Conservation (phyloP, 257 asterid genomes). For the Penstemon eatonii region DNA sequence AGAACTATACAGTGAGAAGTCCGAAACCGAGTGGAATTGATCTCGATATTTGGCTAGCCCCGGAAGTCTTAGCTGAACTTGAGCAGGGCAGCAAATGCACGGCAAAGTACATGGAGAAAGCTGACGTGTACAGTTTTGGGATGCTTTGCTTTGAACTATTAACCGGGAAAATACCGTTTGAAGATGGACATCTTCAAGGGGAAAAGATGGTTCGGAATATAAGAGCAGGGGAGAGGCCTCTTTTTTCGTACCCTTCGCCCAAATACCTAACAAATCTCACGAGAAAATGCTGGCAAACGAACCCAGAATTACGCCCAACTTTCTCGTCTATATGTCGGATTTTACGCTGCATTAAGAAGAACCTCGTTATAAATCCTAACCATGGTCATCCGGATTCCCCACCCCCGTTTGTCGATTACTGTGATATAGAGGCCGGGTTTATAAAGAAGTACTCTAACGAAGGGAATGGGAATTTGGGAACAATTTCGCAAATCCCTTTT, state of each 20-base stretch:
- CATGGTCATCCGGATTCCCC: constrained; percentile 82
- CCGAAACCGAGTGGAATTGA: constrained; percentile 35
- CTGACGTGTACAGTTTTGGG: constrained; percentile 84
- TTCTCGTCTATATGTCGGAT: constrained; percentile 76
- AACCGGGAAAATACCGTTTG: constrained; percentile 78
- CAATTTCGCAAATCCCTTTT: constrained; percentile 69
- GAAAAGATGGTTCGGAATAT: constrained; percentile 71
- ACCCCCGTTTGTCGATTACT: constrained; percentile 78
- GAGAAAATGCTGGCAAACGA: constrained; percentile 81
- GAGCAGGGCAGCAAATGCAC: constrained; percentile 43
- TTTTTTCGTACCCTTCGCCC: constrained; percentile 74
- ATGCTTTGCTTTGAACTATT: constrained; percentile 84
- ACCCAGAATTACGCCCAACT: constrained; percentile 60
- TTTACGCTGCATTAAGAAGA: constrained; percentile 70
- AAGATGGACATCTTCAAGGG: constrained; percentile 74
- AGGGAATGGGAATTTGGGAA: constrained; percentile 32
- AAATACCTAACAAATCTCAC: constrained; percentile 69
- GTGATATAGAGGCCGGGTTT: constrained; percentile 65
- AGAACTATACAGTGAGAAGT: constrained; percentile 33
- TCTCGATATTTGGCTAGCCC: constrained; percentile 77
- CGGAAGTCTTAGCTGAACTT: constrained; percentile 72
- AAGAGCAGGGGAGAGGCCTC: constrained; percentile 84
- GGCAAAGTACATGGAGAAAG: constrained; percentile 54
- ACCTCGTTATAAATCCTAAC: constrained; percentile 66
- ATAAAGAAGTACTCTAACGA: constrained; percentile 46